Evolutionary conservation across 805 yeast genomes (phyloP).

Genomic region (Candida saitoana): DNA sequence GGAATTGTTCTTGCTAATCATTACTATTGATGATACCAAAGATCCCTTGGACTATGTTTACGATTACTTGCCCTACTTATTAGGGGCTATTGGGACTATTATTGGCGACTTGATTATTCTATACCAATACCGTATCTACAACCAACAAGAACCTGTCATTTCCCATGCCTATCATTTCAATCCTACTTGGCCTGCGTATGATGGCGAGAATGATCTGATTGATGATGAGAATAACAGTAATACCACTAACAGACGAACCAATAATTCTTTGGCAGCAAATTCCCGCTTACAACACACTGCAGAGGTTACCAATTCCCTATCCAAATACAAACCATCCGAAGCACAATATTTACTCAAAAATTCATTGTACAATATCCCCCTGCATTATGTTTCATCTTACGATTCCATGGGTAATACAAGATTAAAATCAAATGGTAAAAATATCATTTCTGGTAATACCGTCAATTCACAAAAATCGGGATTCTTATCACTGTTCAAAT

Average conservation of each 20-base stretch:
- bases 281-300: neutral
- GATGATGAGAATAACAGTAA: conserved; percentile 1
- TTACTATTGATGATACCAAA: conserved; percentile 15
- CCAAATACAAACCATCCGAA: neutral
- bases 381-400: conserved; percentile 16
- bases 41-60: conserved; percentile 19
- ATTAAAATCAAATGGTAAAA: neutral
- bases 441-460: neutral
- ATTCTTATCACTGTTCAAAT: neutral
- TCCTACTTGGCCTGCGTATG: conserved; percentile 32
- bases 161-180: conserved; percentile 11
- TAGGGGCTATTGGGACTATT: conserved; percentile 82
- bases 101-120: conserved; percentile 44
- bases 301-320: neutral
- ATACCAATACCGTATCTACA: conserved; percentile 23
- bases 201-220: too few relatives aligned
- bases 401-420: conserved; percentile 1
- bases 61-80: conserved; percentile 71
- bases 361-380: conserved; percentile 7
- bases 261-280: neutral
- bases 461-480: neutral
- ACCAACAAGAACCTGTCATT: neutral
- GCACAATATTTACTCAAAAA: conserved; percentile 1
- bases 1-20: conserved; percentile 24
- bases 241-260: neutral